Conservation (phyloP, 768 basidiomycete genomes). For the Glaciozyma martinii region DNA sequence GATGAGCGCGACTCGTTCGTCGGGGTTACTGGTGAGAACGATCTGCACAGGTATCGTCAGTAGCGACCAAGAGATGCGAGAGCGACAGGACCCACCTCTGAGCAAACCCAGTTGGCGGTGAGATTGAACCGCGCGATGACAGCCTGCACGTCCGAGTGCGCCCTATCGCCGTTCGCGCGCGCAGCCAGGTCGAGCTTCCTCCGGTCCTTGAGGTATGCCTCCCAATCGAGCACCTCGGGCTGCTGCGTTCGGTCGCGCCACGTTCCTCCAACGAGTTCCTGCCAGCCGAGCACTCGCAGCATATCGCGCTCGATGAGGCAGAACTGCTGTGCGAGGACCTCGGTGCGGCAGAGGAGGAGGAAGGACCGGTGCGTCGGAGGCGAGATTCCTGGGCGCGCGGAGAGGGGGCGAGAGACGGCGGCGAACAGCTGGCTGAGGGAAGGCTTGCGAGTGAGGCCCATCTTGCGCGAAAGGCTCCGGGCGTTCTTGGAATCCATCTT, state of each 20-base stretch:
- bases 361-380: conserved; percentile 60
- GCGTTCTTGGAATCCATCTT: neutral
- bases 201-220: conserved; percentile 65
- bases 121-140: conserved; percentile 76
- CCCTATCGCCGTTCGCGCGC: conserved; percentile 8
- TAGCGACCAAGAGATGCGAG: too few relatives aligned
- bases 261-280: conserved; percentile 56
- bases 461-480: neutral
- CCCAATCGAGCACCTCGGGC: conserved; percentile 71
- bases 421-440: neutral
- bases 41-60: conserved; percentile 40
- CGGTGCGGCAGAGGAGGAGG: conserved; percentile 56
- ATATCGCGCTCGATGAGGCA: conserved; percentile 81
- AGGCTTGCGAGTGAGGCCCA: neutral
- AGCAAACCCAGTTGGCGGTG: conserved; percentile 66
- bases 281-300: conserved; percentile 73
- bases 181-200: conserved; percentile 51
- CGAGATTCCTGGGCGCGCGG: neutral
- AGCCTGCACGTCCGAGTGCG: conserved; percentile 33
- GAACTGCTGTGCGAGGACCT: conserved; percentile 63
- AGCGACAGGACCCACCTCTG: conserved; percentile 46
- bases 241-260: conserved; percentile 20
- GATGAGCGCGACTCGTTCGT: conserved; percentile 56
- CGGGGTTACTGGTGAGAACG: conserved; percentile 53
- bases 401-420: conserved; percentile 2